Percentiles rank a stretch among this genome's conserved stretches.
Conservation (phyloP, 2,329 filamentous ascomycete genomes). For the Massarina eburnea region DNA sequence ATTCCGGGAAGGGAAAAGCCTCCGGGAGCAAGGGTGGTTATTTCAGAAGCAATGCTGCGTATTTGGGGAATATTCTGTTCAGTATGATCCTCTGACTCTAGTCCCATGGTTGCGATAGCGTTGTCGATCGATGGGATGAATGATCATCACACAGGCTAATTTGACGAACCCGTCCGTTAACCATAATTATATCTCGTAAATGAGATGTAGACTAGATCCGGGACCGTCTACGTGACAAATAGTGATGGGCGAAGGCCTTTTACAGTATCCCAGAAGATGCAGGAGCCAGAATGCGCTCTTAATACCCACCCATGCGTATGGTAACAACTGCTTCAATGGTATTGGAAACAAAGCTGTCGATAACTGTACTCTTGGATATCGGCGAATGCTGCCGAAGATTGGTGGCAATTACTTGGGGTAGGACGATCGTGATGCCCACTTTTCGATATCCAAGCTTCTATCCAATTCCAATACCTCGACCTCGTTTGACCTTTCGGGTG, state of each 20-base stretch:
- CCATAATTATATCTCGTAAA: not conserved
- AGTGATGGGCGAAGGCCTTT: constrained; percentile 2
- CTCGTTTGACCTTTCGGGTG: not conserved
- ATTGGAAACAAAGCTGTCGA: not conserved
- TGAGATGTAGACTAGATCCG: too few relatives aligned
- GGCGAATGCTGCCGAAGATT: not conserved
- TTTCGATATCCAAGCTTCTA: not conserved
- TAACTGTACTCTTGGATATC: not conserved
- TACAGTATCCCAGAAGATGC: constrained; percentile 6
- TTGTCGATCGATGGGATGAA: not conserved
- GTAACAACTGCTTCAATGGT: not conserved
- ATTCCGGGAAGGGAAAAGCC: too few relatives aligned
- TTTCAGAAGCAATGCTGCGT: not conserved
- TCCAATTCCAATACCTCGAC: not conserved
- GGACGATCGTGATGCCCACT: not conserved
- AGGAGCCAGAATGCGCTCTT: constrained; percentile 1
- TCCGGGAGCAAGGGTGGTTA: not conserved
- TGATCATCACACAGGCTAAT: too few relatives aligned
- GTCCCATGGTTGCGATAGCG: too few relatives aligned
- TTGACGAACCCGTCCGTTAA: too few relatives aligned
- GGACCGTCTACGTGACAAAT: too few relatives aligned
- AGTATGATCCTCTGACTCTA: too few relatives aligned
- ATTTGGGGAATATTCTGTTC: too few relatives aligned
- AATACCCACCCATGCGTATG: not conserved
- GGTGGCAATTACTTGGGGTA: not conserved